A percentile compares a stretch with the other conserved stretches of the same genome.
Conservation (phyloP, 306 rosid genomes). For the Argentina anserina region DNA sequence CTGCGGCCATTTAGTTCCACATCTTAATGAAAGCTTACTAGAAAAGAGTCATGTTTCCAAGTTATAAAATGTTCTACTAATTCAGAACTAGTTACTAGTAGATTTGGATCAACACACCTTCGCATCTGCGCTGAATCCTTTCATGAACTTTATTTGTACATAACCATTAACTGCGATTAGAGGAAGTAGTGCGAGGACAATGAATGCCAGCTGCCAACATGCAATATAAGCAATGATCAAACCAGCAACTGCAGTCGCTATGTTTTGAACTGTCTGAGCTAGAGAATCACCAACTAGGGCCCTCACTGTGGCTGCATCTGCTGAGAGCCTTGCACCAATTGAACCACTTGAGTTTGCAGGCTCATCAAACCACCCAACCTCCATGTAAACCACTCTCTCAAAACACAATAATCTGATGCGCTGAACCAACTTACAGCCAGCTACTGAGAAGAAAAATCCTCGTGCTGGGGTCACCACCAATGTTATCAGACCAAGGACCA, state of each 20-base stretch:
- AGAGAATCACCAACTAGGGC: constrained; percentile 76
- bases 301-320: constrained; percentile 77
- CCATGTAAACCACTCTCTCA: constrained; percentile 72
- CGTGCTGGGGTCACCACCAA: constrained; percentile 42
- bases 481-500: constrained; percentile 49
- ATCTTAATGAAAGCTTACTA: not conserved
- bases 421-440: constrained; percentile 72
- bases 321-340: constrained; percentile 77
- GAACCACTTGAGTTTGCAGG: constrained; percentile 75
- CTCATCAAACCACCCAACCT: constrained; percentile 85
- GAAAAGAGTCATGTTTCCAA: not conserved
- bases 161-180: constrained; percentile 62
- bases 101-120: constrained; percentile 41
- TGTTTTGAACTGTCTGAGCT: constrained; percentile 51
- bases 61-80: not conserved
- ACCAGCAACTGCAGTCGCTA: constrained; percentile 61
- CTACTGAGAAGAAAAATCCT: constrained; percentile 62
- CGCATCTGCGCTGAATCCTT: constrained; percentile 77
- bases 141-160: constrained; percentile 70
- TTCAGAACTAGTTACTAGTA: not conserved
- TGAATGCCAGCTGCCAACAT: constrained; percentile 64
- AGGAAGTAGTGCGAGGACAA: constrained; percentile 63
- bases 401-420: constrained; percentile 69
- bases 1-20: constrained; percentile 36
- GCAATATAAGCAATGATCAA: constrained; percentile 65